A percentile compares a stretch with the other conserved stretches of the same genome.
Conservation (phyloP, 148 eudicot species). For the Euryodendron excelsum region DNA sequence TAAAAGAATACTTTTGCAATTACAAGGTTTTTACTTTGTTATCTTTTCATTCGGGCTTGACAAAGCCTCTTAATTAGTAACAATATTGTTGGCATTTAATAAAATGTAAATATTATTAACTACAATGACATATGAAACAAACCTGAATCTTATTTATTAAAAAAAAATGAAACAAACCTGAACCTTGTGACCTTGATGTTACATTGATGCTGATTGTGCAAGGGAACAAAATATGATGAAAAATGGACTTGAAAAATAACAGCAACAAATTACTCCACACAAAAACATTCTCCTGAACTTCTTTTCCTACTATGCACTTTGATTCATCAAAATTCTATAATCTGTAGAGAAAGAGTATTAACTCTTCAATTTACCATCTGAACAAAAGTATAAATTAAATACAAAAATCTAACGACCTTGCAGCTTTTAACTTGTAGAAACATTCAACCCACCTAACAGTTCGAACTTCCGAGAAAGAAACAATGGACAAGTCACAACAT, state of each 20-base stretch:
- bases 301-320: background rate
- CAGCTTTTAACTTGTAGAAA: background rate
- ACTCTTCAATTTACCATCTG: background rate
- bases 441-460: background rate
- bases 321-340: background rate
- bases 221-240: background rate
- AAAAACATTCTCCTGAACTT: background rate
- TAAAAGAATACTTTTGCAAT: background rate
- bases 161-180: background rate
- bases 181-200: background rate
- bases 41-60: background rate
- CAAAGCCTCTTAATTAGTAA: background rate
- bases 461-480: background rate
- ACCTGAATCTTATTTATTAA: too few species aligned
- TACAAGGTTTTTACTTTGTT: background rate
- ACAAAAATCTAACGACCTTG: constrained; percentile 2
- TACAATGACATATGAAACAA: background rate
- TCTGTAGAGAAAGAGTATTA: background rate
- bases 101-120: background rate
- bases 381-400: background rate
- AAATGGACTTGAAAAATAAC: background rate
- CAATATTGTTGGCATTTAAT: background rate
- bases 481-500: background rate
- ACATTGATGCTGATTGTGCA: background rate
- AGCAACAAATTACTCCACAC: background rate